Evolutionary conservation across 108 stramenopile genomes (phyloP), one percentile per base, ranked within the genome.

Genomic region (Thalassiosira profunda): DNA sequence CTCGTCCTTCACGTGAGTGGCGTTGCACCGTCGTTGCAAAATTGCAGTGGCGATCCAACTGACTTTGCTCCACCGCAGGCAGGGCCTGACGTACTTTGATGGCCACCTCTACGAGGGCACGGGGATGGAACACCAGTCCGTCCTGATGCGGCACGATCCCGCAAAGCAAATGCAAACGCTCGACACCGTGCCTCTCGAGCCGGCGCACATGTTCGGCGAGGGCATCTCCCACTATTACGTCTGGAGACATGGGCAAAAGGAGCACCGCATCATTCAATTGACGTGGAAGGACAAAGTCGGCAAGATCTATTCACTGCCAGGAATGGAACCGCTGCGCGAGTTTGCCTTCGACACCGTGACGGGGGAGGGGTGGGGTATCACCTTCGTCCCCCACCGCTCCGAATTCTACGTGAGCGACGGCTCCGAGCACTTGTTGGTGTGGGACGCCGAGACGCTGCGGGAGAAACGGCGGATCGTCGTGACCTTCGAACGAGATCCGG

Each of bases 341-440:
- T 46, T 84, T 61, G 36, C 20, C 9, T 88, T 58, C 40, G 63
- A 84, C 17, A 86, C 82, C 7, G 56, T 71, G 42, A 89, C 79
- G 1, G 58, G 59, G 6, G 87, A 94, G 66, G 93, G 90, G 18
- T 94, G 93, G 93, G 93, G 93, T 5, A 88, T 94, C 35, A 86
- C 93, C 26, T 91, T 80, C 59, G 60, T 82, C 37, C 73, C 82
- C 10, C 31, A 64, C 11, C 58, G 60, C 29, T 57, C 81, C 21
- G 73, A 83, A 18, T 90, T 94, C 44, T 74, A 82, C 54, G 87
- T 94, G 0, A 88, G 75, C 37, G 93, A 94, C 71, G 93, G 93
- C 29, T 80, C 83, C 37, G 57, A 80, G 11, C 63, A 52, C 17
- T 35, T 94, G 3, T 49, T 69, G 29, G 63, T 87, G 47, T 94